Conservation (phyloP, 2,329 filamentous ascomycete species). For the Coleophoma eucalyptorum region DNA sequence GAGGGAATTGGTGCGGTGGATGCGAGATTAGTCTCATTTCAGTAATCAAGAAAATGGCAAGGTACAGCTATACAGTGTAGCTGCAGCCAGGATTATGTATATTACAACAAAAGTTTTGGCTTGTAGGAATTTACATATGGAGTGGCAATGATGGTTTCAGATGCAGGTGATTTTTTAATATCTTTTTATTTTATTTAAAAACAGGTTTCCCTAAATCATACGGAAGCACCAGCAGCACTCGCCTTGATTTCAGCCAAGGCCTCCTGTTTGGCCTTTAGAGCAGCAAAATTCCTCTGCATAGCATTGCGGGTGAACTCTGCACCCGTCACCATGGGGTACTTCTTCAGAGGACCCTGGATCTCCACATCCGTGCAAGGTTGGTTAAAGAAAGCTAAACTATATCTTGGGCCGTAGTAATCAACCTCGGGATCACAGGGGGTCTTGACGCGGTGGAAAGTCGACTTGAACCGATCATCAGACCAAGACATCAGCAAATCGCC, state of each 20-base stretch:
- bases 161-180: too few species aligned
- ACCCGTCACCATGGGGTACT: conserved; percentile 58
- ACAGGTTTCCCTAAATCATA: not conserved
- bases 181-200: too few species aligned
- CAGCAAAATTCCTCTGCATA: conserved; percentile 52
- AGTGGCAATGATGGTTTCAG: not conserved
- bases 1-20: not conserved
- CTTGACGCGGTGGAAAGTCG: conserved; percentile 61
- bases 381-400: conserved; percentile 65
- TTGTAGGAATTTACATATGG: not conserved
- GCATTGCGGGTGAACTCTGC: conserved; percentile 55
- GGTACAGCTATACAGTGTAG: too few species aligned
- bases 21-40: not conserved
- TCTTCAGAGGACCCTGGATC: conserved; percentile 58
- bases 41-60: not conserved
- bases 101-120: conserved; percentile 4
- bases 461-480: conserved; percentile 66
- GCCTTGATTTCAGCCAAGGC: conserved; percentile 7
- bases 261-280: conserved; percentile 43
- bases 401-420: conserved; percentile 55
- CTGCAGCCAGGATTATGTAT: not conserved
- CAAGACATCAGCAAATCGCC: conserved; percentile 65
- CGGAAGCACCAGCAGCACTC: not conserved
- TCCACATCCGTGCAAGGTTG: conserved; percentile 54
- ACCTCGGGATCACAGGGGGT: conserved; percentile 49